A percentile compares a stretch with the other conserved stretches of the same genome.
phyloP scores from a whole-genome alignment of 805 yeast genomes.

The Lipomyces sp. region DNA sequence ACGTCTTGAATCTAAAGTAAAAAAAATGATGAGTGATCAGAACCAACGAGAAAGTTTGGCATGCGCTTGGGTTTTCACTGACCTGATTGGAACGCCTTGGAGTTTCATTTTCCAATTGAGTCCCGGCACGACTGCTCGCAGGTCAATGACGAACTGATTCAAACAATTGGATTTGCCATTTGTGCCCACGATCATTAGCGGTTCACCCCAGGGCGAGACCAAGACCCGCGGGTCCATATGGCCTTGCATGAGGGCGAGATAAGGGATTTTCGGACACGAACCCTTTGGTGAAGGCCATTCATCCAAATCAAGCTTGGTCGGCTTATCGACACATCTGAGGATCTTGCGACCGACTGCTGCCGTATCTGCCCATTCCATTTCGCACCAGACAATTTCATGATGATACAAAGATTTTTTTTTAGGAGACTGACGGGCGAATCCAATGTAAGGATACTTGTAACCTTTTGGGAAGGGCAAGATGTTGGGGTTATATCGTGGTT shows the following conservation, averaged over 20 bases:
- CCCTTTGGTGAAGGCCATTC: constrained; percentile 23
- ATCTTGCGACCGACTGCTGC: constrained; percentile 15
- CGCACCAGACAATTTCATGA: constrained; percentile 31
- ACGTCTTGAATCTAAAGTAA: not conserved
- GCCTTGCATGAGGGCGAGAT: constrained; percentile 21
- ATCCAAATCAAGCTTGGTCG: not conserved
- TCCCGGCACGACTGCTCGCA: constrained; percentile 30
- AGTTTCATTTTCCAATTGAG: constrained; percentile 17
- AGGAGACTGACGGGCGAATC: constrained; percentile 19
- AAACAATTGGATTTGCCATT: constrained; percentile 30
- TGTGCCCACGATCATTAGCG: constrained; percentile 33
- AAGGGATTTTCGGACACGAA: not conserved
- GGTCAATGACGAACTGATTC: constrained; percentile 28
- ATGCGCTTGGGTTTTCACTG: too few species aligned
- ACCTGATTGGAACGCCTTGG: constrained; percentile 23
- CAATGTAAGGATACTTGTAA: constrained; percentile 19
- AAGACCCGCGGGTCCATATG: constrained; percentile 31
- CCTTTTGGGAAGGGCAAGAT: constrained; percentile 27
- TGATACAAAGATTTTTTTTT: not conserved
- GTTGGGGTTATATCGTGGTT: constrained; percentile 25
- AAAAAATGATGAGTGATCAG: too few species aligned
- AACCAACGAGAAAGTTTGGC: too few species aligned
- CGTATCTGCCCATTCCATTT: constrained; percentile 23
- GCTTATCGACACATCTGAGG: constrained; percentile 13
- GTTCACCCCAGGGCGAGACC: constrained; percentile 31